Evolutionary conservation across 2,329 filamentous ascomycete genomes (phyloP).

Genomic region (Colletotrichum melonis): DNA sequence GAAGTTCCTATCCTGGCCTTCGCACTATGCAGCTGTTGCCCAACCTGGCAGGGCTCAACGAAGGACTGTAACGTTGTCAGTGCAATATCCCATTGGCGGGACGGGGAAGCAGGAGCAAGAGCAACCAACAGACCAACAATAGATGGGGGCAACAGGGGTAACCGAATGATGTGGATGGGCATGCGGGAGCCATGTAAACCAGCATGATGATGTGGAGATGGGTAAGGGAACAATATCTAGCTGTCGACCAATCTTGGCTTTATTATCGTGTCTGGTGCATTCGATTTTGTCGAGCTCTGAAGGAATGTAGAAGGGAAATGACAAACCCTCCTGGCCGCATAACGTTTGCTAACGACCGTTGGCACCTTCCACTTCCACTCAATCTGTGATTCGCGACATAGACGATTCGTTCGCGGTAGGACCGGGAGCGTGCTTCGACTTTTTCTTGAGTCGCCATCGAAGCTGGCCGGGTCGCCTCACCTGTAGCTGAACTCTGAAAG

Average conservation of each 20-base stretch:
- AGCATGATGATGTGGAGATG: constrained; percentile 1
- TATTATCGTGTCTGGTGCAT: neutral
- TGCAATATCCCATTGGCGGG: neutral
- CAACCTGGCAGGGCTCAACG: neutral
- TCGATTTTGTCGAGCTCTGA: neutral
- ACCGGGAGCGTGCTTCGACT: too few species aligned
- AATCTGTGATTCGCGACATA: neutral
- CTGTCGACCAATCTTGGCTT: neutral
- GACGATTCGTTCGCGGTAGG: neutral
- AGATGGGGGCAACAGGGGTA: neutral
- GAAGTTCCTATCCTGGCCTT: neutral
- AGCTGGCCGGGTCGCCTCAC: neutral
- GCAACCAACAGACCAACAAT: neutral
- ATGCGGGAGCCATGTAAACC: constrained; percentile 6
- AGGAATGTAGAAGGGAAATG: neutral
- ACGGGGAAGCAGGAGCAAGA: neutral
- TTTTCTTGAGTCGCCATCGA: neutral
- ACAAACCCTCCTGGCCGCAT: neutral
- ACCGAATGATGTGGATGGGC: neutral
- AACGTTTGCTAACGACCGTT: neutral
- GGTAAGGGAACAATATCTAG: neutral
- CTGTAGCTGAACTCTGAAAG: neutral
- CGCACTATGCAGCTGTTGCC: constrained; percentile 7
- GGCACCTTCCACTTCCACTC: neutral
- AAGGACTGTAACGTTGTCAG: neutral